Evolutionary conservation across 176 grass and related monocot species (phyloP).

Genomic region (Coix lacrymajobi): DNA sequence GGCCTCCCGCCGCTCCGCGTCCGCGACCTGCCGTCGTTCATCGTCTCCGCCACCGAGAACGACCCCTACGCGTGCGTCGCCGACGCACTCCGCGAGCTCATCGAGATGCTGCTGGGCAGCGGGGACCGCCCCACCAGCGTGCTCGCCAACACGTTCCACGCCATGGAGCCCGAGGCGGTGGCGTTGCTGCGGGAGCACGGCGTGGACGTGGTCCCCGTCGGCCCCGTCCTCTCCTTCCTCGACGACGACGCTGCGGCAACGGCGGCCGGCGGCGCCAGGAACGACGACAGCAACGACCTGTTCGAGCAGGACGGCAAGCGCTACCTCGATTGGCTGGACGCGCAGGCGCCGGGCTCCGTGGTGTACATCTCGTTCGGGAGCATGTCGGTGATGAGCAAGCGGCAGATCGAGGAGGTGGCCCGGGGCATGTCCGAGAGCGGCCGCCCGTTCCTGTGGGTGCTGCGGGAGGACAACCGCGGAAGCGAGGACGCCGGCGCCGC

Average conservation of each 20-base stretch:
- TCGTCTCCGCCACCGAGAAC: constrained; percentile 24
- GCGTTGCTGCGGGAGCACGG: constrained; percentile 19
- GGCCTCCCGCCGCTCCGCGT: constrained; percentile 40
- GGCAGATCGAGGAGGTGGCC: constrained; percentile 42
- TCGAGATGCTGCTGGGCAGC: constrained; percentile 29
- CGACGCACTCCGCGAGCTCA: constrained; percentile 12
- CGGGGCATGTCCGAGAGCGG: constrained; percentile 35
- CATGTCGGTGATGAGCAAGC: constrained; percentile 34
- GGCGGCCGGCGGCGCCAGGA: neutral
- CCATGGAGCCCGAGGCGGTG: constrained; percentile 43
- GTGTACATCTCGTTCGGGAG: constrained; percentile 74
- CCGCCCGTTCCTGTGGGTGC: constrained; percentile 58
- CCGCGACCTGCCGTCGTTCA: constrained; percentile 58
- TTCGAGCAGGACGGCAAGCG: constrained; percentile 36
- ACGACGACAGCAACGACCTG: constrained; percentile 31
- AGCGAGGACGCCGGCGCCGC: too few species aligned
- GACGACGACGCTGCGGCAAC: neutral
- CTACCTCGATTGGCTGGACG: constrained; percentile 64
- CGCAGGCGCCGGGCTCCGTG: constrained; percentile 33
- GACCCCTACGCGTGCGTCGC: constrained; percentile 20
- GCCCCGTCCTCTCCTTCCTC: constrained; percentile 47
- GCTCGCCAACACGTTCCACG: constrained; percentile 67
- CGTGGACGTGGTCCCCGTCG: constrained; percentile 41
- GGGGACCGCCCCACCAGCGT: constrained; percentile 39
- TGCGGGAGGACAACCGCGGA: constrained; percentile 52